A percentile compares a stretch with the other conserved stretches of the same genome.
Conservation (phyloP, 1,284 basidiomycete species). For the Sanghuangporus weigelae region DNA sequence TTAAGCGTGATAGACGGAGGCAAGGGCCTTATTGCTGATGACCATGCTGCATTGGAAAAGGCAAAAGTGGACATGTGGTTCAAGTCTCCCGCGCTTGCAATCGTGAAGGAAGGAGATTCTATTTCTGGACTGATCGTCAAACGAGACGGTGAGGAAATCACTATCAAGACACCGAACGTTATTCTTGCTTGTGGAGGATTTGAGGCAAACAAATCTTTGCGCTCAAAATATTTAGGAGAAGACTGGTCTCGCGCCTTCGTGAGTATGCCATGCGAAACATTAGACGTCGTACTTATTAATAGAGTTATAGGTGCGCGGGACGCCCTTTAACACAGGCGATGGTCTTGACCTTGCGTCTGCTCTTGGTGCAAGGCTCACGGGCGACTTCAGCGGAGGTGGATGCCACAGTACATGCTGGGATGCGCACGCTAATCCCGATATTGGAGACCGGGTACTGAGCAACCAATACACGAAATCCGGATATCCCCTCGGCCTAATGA, state of each 20-base stretch:
- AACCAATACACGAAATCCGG: slow-evolving; percentile 71
- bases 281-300: not conserved
- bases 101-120: slow-evolving; percentile 32
- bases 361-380: slow-evolving; percentile 48
- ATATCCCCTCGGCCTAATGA: slow-evolving; percentile 64
- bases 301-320: slow-evolving; percentile 51
- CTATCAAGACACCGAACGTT: slow-evolving; percentile 38
- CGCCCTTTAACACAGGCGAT: slow-evolving; percentile 64
- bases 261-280: slow-evolving; percentile 11
- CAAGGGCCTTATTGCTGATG: slow-evolving; percentile 59
- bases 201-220: slow-evolving; percentile 48
- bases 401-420: slow-evolving; percentile 73
- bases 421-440: slow-evolving; percentile 46
- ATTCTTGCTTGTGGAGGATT: slow-evolving; percentile 63
- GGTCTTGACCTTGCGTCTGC: slow-evolving; percentile 46
- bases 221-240: slow-evolving; percentile 46
- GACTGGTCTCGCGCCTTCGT: slow-evolving; percentile 56
- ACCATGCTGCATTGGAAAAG: slow-evolving; percentile 43
- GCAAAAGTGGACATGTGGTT: slow-evolving; percentile 54
- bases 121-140: slow-evolving; percentile 43
- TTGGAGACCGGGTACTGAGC: slow-evolving; percentile 50
- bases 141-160: slow-evolving; percentile 31
- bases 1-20: slow-evolving; percentile 56
- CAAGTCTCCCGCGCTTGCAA: slow-evolving; percentile 40
- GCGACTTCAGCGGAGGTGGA: slow-evolving; percentile 46